These are phyloP conservation scores for Ceriops decandra DNA, from an alignment of 345 rosid species.

Conservation along the genomic window DNA sequence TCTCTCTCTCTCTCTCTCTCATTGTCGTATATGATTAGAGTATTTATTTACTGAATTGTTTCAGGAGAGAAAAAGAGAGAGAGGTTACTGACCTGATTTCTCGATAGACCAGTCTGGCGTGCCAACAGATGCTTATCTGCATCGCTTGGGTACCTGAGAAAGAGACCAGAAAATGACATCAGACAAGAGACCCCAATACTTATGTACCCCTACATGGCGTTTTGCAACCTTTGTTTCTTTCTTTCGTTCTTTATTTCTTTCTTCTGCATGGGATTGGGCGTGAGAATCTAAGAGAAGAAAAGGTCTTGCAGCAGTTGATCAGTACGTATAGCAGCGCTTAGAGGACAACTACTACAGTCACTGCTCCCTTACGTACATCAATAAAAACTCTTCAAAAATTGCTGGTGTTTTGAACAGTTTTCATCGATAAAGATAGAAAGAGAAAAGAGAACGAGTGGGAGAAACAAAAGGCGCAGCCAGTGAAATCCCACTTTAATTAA, in stretches of 20 bases:
- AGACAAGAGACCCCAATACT: conserved; percentile 31
- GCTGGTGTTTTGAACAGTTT: neutral
- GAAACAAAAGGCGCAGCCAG: conserved; percentile 16
- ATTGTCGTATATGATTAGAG: no score
- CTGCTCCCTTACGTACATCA: conserved; percentile 11
- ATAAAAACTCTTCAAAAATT: conserved; percentile 11
- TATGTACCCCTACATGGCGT: conserved; percentile 10
- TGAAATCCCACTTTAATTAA: conserved; percentile 7
- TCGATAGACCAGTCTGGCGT: conserved; percentile 96
- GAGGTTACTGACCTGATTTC: conserved; percentile 74
- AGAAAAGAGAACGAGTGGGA: neutral
- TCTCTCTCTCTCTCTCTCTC: no score
- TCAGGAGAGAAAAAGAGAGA: conserved; percentile 7
- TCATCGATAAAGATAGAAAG: conserved; percentile 14
- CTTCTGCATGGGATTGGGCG: conserved; percentile 47
- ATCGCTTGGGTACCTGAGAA: conserved; percentile 99
- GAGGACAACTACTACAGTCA: conserved; percentile 39
- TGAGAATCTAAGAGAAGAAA: conserved; percentile 60
- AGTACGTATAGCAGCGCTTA: conserved; percentile 8
- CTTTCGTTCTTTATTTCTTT: conserved; percentile 19
- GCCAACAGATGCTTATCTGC: conserved; percentile 99
- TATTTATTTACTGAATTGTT: neutral
- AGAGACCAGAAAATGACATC: conserved; percentile 79
- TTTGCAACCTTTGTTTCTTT: conserved; percentile 21
- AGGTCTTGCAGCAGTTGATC: conserved; percentile 14